phyloP scores from a whole-genome alignment of 2,329 filamentous ascomycete species.

The Leptographium flavum region DNA sequence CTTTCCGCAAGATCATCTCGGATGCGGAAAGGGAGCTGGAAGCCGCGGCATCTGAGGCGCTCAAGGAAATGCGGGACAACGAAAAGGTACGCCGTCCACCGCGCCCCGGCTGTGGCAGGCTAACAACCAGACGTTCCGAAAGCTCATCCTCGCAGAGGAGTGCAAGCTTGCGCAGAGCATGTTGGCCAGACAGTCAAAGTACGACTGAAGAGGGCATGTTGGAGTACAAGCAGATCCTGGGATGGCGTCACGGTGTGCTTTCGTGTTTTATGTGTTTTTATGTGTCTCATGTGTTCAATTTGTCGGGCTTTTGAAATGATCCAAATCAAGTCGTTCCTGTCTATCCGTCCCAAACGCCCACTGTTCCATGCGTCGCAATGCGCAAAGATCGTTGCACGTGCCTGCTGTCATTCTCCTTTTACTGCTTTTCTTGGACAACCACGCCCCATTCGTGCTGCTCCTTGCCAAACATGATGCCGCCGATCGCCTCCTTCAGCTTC shows the following conservation, averaged over 20 bases:
- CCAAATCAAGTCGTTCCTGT: neutral
- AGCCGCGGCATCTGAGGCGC: neutral
- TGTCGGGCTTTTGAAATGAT: too few relatives aligned
- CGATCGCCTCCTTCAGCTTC: slow-evolving; percentile 51
- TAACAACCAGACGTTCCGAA: slow-evolving; percentile 6
- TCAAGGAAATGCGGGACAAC: slow-evolving; percentile 8
- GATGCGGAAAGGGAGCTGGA: slow-evolving; percentile 7
- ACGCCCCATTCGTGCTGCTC: slow-evolving; percentile 56
- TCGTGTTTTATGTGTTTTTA: too few relatives aligned
- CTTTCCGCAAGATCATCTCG: slow-evolving; percentile 1
- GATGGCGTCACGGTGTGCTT: neutral
- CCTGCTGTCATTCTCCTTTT: neutral
- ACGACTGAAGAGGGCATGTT: slow-evolving; percentile 5
- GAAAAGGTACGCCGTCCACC: slow-evolving; percentile 9
- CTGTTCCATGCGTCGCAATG: neutral
- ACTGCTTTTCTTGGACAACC: slow-evolving; percentile 41
- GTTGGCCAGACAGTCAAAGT: slow-evolving; percentile 11
- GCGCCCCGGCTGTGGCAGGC: too few relatives aligned
- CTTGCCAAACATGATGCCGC: slow-evolving; percentile 62
- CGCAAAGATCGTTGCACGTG: neutral
- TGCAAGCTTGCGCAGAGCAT: slow-evolving; percentile 12
- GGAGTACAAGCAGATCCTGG: neutral
- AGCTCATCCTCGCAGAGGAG: slow-evolving; percentile 11
- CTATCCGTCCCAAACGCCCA: neutral
- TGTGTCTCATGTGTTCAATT: neutral